Evolutionary conservation across 768 basidiomycete genomes (phyloP).

Genomic region (Trichaptum fuscoviolaceum): DNA sequence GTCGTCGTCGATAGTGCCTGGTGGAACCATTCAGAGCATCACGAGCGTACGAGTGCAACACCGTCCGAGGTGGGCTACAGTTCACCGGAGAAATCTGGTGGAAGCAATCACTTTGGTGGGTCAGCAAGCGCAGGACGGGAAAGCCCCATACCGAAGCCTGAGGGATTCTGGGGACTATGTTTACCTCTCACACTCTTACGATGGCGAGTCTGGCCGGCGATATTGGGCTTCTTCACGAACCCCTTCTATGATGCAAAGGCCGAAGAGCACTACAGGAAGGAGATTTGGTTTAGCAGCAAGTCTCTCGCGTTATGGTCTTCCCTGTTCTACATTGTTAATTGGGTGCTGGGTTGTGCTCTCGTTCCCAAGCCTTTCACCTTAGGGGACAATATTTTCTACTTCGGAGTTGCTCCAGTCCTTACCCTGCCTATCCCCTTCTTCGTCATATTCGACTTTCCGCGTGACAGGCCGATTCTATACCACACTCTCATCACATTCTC

Average conservation of each 20-base stretch:
- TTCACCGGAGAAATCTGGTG: slow-evolving; percentile 43
- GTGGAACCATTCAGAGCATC: slow-evolving; percentile 42
- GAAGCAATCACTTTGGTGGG: slow-evolving; percentile 30
- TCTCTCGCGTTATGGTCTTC: slow-evolving; percentile 58
- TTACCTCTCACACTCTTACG: slow-evolving; percentile 40
- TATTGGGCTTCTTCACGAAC: slow-evolving; percentile 54
- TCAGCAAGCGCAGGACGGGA: slow-evolving; percentile 33
- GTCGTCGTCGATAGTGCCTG: slow-evolving; percentile 72
- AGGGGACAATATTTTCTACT: slow-evolving; percentile 59
- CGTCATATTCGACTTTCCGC: slow-evolving; percentile 69
- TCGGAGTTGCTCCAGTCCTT: slow-evolving; percentile 52
- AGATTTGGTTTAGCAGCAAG: slow-evolving; percentile 72
- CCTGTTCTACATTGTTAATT: slow-evolving; percentile 61
- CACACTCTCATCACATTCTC: slow-evolving; percentile 55
- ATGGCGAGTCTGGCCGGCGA: slow-evolving; percentile 51
- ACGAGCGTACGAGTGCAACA: slow-evolving; percentile 40
- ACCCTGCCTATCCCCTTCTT: slow-evolving; percentile 59
- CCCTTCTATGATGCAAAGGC: slow-evolving; percentile 56
- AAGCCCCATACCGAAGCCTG: slow-evolving; percentile 24
- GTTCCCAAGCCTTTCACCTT: slow-evolving; percentile 37
- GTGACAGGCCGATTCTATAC: slow-evolving; percentile 52
- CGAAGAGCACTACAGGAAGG: slow-evolving; percentile 48
- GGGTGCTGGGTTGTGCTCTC: slow-evolving; percentile 57
- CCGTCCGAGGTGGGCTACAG: slow-evolving; percentile 46
- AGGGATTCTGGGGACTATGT: slow-evolving; percentile 32